A percentile compares a stretch with the other conserved stretches of the same genome.
Evolutionary conservation across 2,329 filamentous ascomycete species (phyloP).

Genomic region (Ophiostoma triangulosporum): DNA sequence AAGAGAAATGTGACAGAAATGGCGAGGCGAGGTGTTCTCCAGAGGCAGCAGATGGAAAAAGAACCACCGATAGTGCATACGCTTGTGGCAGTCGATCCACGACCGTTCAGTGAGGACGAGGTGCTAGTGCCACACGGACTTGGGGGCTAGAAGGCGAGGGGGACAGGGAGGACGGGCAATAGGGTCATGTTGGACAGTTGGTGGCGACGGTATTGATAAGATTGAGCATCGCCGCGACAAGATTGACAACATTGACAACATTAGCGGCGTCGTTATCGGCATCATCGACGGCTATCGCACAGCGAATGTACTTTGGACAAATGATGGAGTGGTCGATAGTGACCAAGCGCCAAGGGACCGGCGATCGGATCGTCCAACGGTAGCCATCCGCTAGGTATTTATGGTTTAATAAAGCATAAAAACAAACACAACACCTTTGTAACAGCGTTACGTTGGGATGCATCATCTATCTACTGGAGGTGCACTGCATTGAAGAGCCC

Average conservation of each 20-base stretch:
- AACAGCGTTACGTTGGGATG: not conserved
- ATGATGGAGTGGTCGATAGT: too few species aligned
- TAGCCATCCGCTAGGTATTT: not conserved
- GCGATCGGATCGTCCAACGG: not conserved
- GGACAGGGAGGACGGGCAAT: too few species aligned
- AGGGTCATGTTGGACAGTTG: too few species aligned
- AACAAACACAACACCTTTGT: too few species aligned
- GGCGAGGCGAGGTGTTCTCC: not conserved
- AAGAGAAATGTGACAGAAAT: not conserved
- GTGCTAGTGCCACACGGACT: constrained; percentile 7
- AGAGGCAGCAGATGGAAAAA: not conserved
- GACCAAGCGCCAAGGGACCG: not conserved
- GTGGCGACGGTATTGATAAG: too few species aligned
- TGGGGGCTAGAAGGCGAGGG: not conserved
- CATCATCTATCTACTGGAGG: not conserved
- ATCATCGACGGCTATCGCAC: too few species aligned
- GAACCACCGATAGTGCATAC: not conserved
- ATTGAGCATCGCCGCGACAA: too few species aligned
- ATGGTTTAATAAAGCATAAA: not conserved
- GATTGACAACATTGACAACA: too few species aligned
- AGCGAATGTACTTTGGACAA: too few species aligned
- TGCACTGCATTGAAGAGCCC: not conserved
- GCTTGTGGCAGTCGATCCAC: not conserved
- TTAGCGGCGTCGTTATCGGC: too few species aligned
- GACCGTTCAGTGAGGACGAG: not conserved